Percentiles rank a stretch among this genome's conserved stretches.
Evolutionary conservation across 192 early-diverging fungal genomes (phyloP).

Genomic region (Backusella mclennaniae): DNA sequence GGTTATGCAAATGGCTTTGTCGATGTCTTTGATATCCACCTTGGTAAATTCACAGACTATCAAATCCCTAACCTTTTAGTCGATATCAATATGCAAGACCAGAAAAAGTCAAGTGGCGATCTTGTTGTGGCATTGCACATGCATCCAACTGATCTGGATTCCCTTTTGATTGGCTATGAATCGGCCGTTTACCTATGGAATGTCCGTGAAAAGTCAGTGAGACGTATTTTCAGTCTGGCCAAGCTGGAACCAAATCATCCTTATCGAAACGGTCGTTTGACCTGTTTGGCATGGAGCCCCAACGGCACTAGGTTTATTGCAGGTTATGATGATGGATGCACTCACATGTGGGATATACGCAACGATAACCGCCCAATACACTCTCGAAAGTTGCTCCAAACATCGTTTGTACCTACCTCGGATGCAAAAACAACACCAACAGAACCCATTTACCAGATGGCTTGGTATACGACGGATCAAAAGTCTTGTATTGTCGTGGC

Average conservation of each 20-base stretch:
- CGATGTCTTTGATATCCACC: conserved; percentile 47
- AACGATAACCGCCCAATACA: conserved; percentile 27
- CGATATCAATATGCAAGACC: background rate
- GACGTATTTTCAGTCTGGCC: conserved; percentile 31
- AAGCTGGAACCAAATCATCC: conserved; percentile 8
- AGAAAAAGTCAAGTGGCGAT: conserved; percentile 10
- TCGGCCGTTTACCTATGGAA: conserved; percentile 51
- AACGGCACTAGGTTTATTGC: conserved; percentile 47
- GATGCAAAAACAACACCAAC: conserved; percentile 16
- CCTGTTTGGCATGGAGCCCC: conserved; percentile 46
- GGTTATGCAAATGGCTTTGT: conserved; percentile 48
- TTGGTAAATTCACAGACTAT: conserved; percentile 37
- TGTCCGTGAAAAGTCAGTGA: conserved; percentile 37
- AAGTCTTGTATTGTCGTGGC: conserved; percentile 44
- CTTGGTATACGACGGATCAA: conserved; percentile 39
- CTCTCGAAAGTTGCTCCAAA: conserved; percentile 31
- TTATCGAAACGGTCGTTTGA: conserved; percentile 28
- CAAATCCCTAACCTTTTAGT: conserved; percentile 41
- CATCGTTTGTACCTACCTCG: conserved; percentile 5
- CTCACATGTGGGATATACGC: conserved; percentile 47
- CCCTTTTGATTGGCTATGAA: conserved; percentile 53
- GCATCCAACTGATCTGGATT: conserved; percentile 50
- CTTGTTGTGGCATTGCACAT: conserved; percentile 47
- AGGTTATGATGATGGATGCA: conserved; percentile 42
- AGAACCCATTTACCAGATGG: conserved; percentile 46